These are phyloP conservation scores for Serendipita sp. DNA, from an alignment of 768 basidiomycete genomes.

Conservation along the genomic window DNA sequence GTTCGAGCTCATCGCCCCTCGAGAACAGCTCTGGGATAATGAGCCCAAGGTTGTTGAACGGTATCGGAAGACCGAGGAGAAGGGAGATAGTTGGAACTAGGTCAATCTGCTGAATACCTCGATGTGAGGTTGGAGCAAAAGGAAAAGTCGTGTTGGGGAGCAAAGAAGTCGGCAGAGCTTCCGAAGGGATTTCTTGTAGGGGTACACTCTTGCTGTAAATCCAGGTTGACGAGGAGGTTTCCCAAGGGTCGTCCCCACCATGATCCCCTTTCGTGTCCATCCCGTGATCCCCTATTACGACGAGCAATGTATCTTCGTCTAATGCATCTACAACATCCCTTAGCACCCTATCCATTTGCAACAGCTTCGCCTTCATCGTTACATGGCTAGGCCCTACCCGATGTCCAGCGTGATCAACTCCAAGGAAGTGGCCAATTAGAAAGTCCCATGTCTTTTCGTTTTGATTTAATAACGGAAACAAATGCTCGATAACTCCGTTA, in stretches of 20 bases:
- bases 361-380: constrained; percentile 69
- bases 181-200: constrained; percentile 22
- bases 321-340: constrained; percentile 50
- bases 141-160: constrained; percentile 46
- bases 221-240: constrained; percentile 81
- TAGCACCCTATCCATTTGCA: constrained; percentile 76
- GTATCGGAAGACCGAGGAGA: constrained; percentile 82
- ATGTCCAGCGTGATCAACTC: constrained; percentile 94
- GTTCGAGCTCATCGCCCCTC: constrained; percentile 30
- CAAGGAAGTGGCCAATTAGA: constrained; percentile 81
- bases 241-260: constrained; percentile 75
- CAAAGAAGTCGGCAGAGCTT: constrained; percentile 31
- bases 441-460: constrained; percentile 56
- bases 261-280: constrained; percentile 94
- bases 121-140: constrained; percentile 30
- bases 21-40: constrained; percentile 86
- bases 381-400: constrained; percentile 80
- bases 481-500: constrained; percentile 66
- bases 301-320: constrained; percentile 77
- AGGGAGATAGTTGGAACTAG: constrained; percentile 77
- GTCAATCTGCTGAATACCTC: constrained; percentile 83
- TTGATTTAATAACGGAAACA: constrained; percentile 57
- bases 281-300: constrained; percentile 90
- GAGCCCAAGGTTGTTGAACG: constrained; percentile 86
- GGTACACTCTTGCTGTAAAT: constrained; percentile 66